Evolutionary conservation across 2,329 filamentous ascomycete species (phyloP).

Genomic region (Zasmidium cellare): DNA sequence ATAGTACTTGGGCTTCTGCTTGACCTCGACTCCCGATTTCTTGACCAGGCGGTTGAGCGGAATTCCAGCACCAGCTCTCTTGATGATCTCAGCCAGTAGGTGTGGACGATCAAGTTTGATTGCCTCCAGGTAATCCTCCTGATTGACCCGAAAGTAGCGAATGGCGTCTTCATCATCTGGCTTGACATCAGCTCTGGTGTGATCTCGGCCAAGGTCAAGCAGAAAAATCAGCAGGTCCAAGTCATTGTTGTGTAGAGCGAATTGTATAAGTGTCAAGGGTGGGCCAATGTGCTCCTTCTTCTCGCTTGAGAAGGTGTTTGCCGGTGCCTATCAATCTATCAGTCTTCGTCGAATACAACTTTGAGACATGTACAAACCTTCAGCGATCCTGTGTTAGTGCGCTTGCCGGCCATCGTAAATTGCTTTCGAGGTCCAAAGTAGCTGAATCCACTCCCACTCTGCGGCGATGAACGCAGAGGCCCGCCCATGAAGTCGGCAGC

Average conservation of each 20-base stretch:
- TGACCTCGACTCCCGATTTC: conserved; percentile 62
- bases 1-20: conserved; percentile 68
- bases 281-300: conserved; percentile 13
- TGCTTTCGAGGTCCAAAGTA: conserved; percentile 18
- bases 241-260: conserved; percentile 51
- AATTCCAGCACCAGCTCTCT: conserved; percentile 65
- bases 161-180: conserved; percentile 18
- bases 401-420: conserved; percentile 16
- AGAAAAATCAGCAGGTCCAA: conserved; percentile 56
- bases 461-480: conserved; percentile 13
- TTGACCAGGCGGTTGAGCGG: conserved; percentile 67
- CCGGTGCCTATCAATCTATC: conserved; percentile 1
- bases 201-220: conserved; percentile 55
- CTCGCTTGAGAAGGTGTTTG: conserved; percentile 13
- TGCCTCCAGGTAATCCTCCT: conserved; percentile 40
- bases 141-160: conserved; percentile 26
- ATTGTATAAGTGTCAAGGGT: conserved; percentile 30
- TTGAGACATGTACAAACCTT: conserved; percentile 1
- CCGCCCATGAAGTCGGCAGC: conserved; percentile 14
- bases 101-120: conserved; percentile 52
- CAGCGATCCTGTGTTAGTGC: conserved; percentile 18
- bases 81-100: conserved; percentile 65
- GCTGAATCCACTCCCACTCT: conserved; percentile 13
- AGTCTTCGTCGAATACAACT: not conserved
- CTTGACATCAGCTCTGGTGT: conserved; percentile 31